A percentile compares a stretch with the other conserved stretches of the same genome.
Conservation (phyloP, 257 asterid species). For the Paraleonurus japonicus region DNA sequence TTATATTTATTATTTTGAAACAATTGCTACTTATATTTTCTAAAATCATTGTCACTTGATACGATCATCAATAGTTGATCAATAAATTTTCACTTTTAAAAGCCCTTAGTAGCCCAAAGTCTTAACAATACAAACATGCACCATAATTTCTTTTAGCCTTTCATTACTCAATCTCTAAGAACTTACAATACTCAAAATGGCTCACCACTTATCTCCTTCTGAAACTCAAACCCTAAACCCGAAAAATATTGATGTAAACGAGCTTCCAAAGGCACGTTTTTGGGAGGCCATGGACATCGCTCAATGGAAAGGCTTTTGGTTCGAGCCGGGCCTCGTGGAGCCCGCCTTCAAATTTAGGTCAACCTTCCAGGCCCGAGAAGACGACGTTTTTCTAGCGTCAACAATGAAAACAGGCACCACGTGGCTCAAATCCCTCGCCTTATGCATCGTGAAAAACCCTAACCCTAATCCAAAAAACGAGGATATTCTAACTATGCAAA, state of each 20-base stretch:
- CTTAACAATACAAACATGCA: background rate
- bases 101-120: background rate
- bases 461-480: background rate
- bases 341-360: slow-evolving; percentile 12
- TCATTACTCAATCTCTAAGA: background rate
- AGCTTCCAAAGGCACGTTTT: slow-evolving; percentile 16
- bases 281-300: slow-evolving; percentile 19
- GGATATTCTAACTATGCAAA: slow-evolving; percentile 21
- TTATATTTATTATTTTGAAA: too few relatives aligned
- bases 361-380: slow-evolving; percentile 17
- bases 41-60: too few relatives aligned
- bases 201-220: background rate
- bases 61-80: too few relatives aligned
- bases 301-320: slow-evolving; percentile 21
- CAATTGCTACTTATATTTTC: too few relatives aligned
- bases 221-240: background rate
- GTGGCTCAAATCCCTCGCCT: slow-evolving; percentile 19
- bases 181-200: background rate
- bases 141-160: background rate
- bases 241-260: background rate
- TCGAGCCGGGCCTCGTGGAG: slow-evolving; percentile 6
- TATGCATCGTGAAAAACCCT: slow-evolving; percentile 23
- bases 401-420: background rate
- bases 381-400: slow-evolving; percentile 7
- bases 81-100: background rate